Percentiles rank a stretch among this genome's conserved stretches.
Conservation (phyloP, 139 green algal species). For the Closterium sp. region DNA sequence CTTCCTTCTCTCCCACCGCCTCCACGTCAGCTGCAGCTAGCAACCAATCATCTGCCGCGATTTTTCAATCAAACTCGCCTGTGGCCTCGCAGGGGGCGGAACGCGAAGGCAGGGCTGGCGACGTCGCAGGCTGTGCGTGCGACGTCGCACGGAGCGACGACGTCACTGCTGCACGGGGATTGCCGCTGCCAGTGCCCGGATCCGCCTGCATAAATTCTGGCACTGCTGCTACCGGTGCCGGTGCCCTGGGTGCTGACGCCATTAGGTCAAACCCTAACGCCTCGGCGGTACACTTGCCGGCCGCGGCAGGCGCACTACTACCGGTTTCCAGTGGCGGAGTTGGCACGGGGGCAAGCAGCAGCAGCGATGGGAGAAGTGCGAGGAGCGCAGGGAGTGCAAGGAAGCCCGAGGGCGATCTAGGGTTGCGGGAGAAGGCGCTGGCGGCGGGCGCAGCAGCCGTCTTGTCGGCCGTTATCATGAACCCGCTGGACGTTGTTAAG, state of each 20-base stretch:
- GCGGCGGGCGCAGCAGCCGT: conserved; percentile 19
- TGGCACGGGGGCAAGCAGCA: too few relatives aligned
- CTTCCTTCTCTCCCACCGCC: too few relatives aligned
- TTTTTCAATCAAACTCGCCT: background rate
- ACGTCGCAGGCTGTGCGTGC: background rate
- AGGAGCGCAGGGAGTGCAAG: background rate
- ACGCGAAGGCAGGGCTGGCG: background rate
- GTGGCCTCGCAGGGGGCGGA: too few relatives aligned
- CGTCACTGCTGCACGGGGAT: background rate
- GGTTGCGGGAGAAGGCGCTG: conserved; percentile 26
- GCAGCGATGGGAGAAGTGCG: too few relatives aligned
- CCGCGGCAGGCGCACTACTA: background rate
- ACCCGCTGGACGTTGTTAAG: conserved; percentile 35
- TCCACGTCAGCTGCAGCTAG: background rate
- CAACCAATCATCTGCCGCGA: background rate
- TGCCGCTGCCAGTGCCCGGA: background rate
- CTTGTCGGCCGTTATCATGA: conserved; percentile 28
- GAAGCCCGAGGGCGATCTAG: conserved; percentile 3
- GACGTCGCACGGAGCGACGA: background rate
- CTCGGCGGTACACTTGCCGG: background rate
- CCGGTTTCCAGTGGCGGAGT: too few relatives aligned
- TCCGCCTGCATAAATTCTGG: background rate
- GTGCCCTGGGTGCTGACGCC: background rate
- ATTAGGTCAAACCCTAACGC: background rate
- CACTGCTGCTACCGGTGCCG: background rate